A percentile compares a stretch with the other conserved stretches of the same genome.
Conservation (phyloP, 2,329 filamentous ascomycete genomes). For the Paracoccidioides lutzii region DNA sequence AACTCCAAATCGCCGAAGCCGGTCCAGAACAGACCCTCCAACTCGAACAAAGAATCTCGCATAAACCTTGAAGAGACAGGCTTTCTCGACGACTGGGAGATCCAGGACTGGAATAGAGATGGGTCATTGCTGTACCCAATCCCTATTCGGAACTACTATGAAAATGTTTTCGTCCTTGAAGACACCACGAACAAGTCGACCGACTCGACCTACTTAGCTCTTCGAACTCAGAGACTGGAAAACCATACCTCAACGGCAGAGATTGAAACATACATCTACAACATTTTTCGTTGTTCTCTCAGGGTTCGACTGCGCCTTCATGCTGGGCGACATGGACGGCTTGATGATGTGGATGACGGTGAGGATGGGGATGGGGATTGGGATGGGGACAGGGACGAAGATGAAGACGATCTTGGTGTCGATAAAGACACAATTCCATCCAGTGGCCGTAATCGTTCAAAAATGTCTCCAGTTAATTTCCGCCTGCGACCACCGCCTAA, state of each 20-base stretch:
- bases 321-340: slow-evolving; percentile 1
- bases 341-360: slow-evolving; percentile 8
- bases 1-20: slow-evolving; percentile 39
- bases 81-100: slow-evolving; percentile 24
- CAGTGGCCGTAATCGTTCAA: background rate
- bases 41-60: slow-evolving; percentile 5
- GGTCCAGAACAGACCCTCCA: slow-evolving; percentile 25
- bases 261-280: slow-evolving; percentile 33
- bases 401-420: background rate
- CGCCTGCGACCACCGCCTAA: slow-evolving; percentile 19
- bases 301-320: slow-evolving; percentile 35
- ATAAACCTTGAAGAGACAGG: slow-evolving; percentile 4
- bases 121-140: slow-evolving; percentile 26
- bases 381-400: background rate
- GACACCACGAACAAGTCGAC: slow-evolving; percentile 11
- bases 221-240: slow-evolving; percentile 34
- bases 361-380: background rate
- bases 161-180: slow-evolving; percentile 35
- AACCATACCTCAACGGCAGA: slow-evolving; percentile 37
- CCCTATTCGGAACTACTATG: slow-evolving; percentile 33
- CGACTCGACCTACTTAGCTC: slow-evolving; percentile 32
- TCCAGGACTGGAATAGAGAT: slow-evolving; percentile 35
- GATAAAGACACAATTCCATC: background rate
- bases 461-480: background rate
- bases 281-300: slow-evolving; percentile 37